A percentile compares a stretch with the other conserved stretches of the same genome.
Conservation (phyloP, 139 green algal genomes). For the Micractinium sp. region DNA sequence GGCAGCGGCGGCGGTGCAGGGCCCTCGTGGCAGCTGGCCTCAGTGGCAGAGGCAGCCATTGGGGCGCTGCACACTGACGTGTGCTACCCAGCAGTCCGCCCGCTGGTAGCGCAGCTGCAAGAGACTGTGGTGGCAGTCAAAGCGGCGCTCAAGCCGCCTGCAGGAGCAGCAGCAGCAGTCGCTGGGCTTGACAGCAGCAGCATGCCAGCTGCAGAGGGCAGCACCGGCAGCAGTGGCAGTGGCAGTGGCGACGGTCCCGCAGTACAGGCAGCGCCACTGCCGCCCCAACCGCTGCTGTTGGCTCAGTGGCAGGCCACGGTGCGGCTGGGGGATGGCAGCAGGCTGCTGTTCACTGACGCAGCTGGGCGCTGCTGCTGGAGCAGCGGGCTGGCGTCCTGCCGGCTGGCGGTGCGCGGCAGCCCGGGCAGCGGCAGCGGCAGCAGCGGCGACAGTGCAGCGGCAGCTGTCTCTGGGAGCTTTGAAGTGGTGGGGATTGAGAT, state of each 20-base stretch:
- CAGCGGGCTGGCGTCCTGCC: slow-evolving; percentile 29
- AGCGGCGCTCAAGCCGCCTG: neutral
- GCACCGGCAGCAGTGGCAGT: neutral
- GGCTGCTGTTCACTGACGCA: slow-evolving; percentile 39
- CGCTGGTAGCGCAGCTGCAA: slow-evolving; percentile 7
- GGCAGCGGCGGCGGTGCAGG: neutral
- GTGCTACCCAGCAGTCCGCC: neutral
- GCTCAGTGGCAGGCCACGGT: slow-evolving; percentile 17
- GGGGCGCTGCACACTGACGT: slow-evolving; percentile 7
- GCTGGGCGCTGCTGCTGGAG: slow-evolving; percentile 23
- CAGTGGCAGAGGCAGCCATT: neutral
- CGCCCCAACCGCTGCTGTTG: neutral
- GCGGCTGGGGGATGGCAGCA: slow-evolving; percentile 41
- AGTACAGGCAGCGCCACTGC: neutral
- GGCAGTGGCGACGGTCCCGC: neutral
- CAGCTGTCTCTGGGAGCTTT: slow-evolving; percentile 1
- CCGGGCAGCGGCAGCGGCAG: too few species aligned
- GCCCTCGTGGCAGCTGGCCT: neutral
- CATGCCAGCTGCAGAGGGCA: neutral
- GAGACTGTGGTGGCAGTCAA: neutral
- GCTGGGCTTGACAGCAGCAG: neutral
- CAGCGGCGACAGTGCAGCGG: neutral
- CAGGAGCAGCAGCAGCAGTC: neutral
- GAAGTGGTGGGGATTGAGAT: slow-evolving; percentile 36
- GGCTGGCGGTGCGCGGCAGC: slow-evolving; percentile 17